Evolutionary conservation across 2,329 filamentous ascomycete species (phyloP), one percentile per base, ranked within the genome.

Genomic region (Colletotrichum orbiculare): DNA sequence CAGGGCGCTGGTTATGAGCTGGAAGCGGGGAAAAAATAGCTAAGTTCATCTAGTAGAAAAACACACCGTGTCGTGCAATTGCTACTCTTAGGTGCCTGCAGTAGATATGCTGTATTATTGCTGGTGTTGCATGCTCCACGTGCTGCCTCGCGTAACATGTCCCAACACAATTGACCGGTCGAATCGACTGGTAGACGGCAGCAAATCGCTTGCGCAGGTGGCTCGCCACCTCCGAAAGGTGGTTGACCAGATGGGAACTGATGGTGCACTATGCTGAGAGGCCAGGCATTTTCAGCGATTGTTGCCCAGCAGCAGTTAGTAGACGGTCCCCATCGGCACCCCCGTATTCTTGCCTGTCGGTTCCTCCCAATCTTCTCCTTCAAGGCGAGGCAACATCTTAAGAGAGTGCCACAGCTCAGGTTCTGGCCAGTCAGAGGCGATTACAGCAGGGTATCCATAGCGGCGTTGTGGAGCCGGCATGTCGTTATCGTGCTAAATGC

Each of bases 401-500:
- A 62, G 13, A 15, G 43, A n/a, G 45, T 41, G 33, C 37, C n/a
- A 62, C 47, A 57, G 46, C 25, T 43, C 41, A 50, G 34, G 15
- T 54, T 50, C 42, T 39, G n/a, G 60, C 58, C 63, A 62, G 58
- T 62, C 13, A 38, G 41, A 47, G 63, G n/a, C 13, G 15, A 13
- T 33, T 11, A 46, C 41, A 56, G 42, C 63, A 62, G 47, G 63
- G 63, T 47, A 53, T 43, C 52, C 42, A 6, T 37, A 43, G 47
- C 37, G 43, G 50, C 59, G 7, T 54, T 42, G 63, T 62, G 63
- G 63, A 48, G 47, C 63, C 58, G 46, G 25, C 41, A 48, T 62
- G 46, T 65, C 50, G 62, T 56, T 65, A 65, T 62, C 58, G 58
- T 52, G 38, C 39, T 57, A 54, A 54, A 65, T 62, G 58, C 58